Percentiles rank a stretch among this genome's conserved stretches.
These are phyloP conservation scores for Favolaschia claudopus DNA, from an alignment of 768 basidiomycete species.

Conservation along the genomic window DNA sequence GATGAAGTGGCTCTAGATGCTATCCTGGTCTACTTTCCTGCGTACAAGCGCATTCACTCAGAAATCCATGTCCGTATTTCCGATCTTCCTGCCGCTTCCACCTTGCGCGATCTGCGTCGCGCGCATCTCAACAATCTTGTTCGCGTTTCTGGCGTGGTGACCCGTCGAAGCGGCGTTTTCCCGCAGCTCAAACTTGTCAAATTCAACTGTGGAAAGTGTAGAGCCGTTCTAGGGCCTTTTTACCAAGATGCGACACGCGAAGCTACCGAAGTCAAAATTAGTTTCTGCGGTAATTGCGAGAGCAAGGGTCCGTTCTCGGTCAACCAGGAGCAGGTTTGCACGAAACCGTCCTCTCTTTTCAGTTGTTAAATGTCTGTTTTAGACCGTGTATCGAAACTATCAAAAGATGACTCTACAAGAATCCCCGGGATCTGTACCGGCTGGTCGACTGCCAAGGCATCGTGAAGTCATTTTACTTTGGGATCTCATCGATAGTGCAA, in stretches of 20 bases:
- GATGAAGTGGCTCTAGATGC: conserved; percentile 95
- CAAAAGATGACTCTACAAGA: conserved; percentile 99
- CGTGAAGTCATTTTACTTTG: conserved; percentile 96
- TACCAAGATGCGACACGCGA: conserved; percentile 87
- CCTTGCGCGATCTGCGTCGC: conserved; percentile 93
- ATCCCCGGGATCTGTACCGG: conserved; percentile 96
- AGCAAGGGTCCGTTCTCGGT: conserved; percentile 94
- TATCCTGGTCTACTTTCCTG: conserved; percentile 94
- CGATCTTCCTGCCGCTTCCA: conserved; percentile 88
- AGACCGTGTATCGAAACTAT: conserved; percentile 99
- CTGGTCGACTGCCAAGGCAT: conserved; percentile 95
- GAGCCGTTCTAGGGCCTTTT: conserved; percentile 94
- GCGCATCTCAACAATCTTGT: conserved; percentile 94
- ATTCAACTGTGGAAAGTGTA: conserved; percentile 96
- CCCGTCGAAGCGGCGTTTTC: conserved; percentile 93
- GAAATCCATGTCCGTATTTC: conserved; percentile 98
- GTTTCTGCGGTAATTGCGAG: conserved; percentile 94
- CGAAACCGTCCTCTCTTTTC: neutral
- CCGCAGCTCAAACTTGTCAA: conserved; percentile 99
- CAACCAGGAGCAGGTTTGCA: conserved; percentile 90
- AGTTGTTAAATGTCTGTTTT: conserved; percentile 7
- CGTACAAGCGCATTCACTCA: conserved; percentile 95
- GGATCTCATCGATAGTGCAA: conserved; percentile 98
- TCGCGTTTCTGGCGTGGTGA: conserved; percentile 95
- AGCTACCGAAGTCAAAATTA: conserved; percentile 87